Percentiles rank a stretch among this genome's conserved stretches.
phyloP scores from a whole-genome alignment of 495 filamentous ascomycete genomes.

The Aspergillus diversus region DNA sequence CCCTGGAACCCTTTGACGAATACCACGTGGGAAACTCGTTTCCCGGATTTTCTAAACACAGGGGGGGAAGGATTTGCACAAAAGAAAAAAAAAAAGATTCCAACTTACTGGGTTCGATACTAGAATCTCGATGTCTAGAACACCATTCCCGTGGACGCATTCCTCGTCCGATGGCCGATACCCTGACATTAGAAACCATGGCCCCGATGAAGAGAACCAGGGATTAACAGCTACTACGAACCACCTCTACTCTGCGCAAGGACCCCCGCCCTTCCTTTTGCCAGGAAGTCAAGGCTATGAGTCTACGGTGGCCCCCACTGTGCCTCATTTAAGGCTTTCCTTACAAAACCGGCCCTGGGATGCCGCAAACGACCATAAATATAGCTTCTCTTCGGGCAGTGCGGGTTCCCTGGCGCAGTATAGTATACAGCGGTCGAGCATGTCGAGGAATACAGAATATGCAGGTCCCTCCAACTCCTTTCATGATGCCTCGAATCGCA shows the following conservation, averaged over 20 bases:
- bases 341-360: conserved; percentile 23
- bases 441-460: conserved; percentile 25
- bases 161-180: conserved; percentile 21
- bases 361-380: conserved; percentile 30
- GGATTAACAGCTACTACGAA: conserved; percentile 11
- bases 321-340: conserved; percentile 25
- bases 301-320: conserved; percentile 21
- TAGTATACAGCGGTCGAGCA: conserved; percentile 29
- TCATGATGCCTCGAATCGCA: conserved; percentile 32
- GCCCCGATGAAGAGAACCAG: conserved; percentile 20
- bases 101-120: background rate
- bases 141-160: conserved; percentile 25
- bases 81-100: conserved; percentile 6
- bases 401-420: conserved; percentile 23
- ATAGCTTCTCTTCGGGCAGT: conserved; percentile 32
- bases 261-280: conserved; percentile 29
- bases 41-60: background rate
- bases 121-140: conserved; percentile 31
- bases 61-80: background rate
- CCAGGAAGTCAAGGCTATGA: conserved; percentile 29
- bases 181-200: conserved; percentile 13
- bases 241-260: conserved; percentile 15
- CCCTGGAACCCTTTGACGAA: background rate
- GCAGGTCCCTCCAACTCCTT: conserved; percentile 25
- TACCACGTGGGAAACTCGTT: conserved; percentile 1